phyloP scores from a whole-genome alignment of 2,329 filamentous ascomycete species.

The Alternaria sp. region DNA sequence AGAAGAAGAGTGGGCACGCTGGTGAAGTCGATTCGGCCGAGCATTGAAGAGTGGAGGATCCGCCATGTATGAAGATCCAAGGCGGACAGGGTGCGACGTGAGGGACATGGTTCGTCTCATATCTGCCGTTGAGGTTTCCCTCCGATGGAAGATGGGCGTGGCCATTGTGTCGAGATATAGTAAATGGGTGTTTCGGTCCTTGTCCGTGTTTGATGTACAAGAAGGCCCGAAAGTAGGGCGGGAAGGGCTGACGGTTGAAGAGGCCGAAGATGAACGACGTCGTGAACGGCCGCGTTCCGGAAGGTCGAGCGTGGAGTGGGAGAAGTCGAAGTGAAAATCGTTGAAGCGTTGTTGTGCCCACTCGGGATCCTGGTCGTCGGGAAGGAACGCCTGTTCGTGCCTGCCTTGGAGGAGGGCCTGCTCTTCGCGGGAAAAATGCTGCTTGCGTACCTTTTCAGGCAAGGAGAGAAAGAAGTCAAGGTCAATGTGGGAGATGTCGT shows the following conservation, averaged over 20 bases:
- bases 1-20: constrained; percentile 40
- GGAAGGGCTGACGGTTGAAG: constrained; percentile 28
- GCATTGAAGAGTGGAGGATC: constrained; percentile 45
- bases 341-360: constrained; percentile 38
- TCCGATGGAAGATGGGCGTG: constrained; percentile 25
- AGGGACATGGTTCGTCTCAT: constrained; percentile 73
- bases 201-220: constrained; percentile 18
- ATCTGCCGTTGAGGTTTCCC: constrained; percentile 20
- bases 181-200: constrained; percentile 29
- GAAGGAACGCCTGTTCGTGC: constrained; percentile 27
- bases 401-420: constrained; percentile 63
- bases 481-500: constrained; percentile 60
- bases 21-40: constrained; percentile 40
- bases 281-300: constrained; percentile 22
- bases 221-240: constrained; percentile 17
- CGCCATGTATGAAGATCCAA: constrained; percentile 54
- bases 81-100: constrained; percentile 68
- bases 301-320: constrained; percentile 9
- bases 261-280: constrained; percentile 25
- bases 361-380: constrained; percentile 16
- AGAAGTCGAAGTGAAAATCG: constrained; percentile 43
- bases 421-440: constrained; percentile 75
- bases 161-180: constrained; percentile 38
- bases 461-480: constrained; percentile 72
- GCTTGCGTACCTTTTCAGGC: constrained; percentile 74